Conservation (phyloP, 148 eudicot species). For the Rhododendron mucronatum region DNA sequence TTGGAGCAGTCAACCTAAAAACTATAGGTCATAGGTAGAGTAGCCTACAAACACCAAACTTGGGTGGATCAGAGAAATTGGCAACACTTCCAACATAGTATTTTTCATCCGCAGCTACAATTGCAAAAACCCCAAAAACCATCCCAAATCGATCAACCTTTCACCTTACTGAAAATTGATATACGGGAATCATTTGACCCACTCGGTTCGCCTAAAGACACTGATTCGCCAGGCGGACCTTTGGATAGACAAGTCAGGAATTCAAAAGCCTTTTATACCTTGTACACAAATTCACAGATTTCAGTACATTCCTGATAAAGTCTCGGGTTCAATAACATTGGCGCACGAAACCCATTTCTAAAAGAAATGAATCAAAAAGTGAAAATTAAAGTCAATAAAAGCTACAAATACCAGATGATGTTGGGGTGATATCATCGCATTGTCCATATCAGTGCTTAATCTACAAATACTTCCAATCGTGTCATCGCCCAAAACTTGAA, state of each 20-base stretch:
- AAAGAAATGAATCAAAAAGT: background rate
- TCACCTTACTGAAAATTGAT: no score
- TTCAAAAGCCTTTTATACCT: background rate
- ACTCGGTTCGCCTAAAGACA: no score
- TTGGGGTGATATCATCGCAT: background rate
- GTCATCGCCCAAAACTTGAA: background rate
- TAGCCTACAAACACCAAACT: background rate
- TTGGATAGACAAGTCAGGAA: no score
- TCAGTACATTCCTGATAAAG: background rate
- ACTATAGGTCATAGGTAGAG: background rate
- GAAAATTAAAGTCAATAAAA: background rate
- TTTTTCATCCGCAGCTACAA: background rate
- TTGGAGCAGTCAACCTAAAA: background rate
- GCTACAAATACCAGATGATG: background rate
- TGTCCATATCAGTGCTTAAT: constrained; percentile 3
- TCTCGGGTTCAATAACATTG: background rate
- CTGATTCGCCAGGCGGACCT: no score
- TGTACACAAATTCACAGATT: background rate
- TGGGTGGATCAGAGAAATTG: background rate
- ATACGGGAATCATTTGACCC: no score
- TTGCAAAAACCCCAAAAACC: background rate
- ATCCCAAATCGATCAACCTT: background rate
- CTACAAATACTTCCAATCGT: background rate
- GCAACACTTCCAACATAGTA: background rate
- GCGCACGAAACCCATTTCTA: background rate